These are phyloP conservation scores for Cucumis variabilis DNA, from an alignment of 331 rosid species.

Conservation along the genomic window DNA sequence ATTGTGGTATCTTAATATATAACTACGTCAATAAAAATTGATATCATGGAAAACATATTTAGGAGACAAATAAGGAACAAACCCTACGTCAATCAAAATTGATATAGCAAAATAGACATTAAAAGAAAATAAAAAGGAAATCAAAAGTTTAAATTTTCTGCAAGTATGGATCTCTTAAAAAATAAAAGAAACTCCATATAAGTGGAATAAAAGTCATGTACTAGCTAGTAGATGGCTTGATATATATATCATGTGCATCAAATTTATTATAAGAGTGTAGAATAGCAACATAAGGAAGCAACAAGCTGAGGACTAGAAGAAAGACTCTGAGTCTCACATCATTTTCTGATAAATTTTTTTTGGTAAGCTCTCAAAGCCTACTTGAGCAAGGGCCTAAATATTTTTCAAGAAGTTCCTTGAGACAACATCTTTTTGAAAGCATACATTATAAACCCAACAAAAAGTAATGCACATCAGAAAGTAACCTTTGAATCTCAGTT, in stretches of 20 bases:
- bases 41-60: constrained; percentile 40
- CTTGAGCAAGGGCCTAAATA: neutral
- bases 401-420: neutral
- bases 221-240: neutral
- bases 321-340: neutral
- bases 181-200: neutral
- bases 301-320: constrained; percentile 6
- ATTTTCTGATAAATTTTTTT: neutral
- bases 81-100: neutral
- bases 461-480: neutral
- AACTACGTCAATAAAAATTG: no score
- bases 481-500: neutral
- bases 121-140: neutral
- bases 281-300: neutral
- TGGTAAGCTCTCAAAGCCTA: neutral
- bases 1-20: neutral
- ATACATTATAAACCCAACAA: neutral
- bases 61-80: neutral
- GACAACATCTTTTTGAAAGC: neutral
- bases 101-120: neutral
- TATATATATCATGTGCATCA: neutral
- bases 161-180: constrained; percentile 3
- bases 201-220: neutral
- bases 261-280: neutral
- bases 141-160: neutral